Base-by-base conservation (phyloP, 768 basidiomycete species). In the Gloeopeniophorella convolvens region DNA sequence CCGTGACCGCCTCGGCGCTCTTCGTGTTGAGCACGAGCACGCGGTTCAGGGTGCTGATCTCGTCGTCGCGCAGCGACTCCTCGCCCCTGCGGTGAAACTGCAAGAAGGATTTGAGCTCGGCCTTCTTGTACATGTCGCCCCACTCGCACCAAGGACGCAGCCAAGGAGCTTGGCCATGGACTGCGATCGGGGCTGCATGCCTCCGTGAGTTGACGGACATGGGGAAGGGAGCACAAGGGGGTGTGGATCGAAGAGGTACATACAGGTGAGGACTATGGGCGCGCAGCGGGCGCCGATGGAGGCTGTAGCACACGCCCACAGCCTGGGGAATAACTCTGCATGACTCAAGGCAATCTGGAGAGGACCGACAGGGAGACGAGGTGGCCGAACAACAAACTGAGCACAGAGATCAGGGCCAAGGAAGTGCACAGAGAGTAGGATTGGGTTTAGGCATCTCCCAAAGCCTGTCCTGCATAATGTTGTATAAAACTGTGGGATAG, bases 61-160 rank as follows among this genome's bases (percentile, higher is more conserved):
- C 88, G 45, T 89, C 88, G 60, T 89, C 88, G 4, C 85, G 72
- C 1, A 90, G 72, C 0, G 84, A 82, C 51, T 89, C 87, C 58
- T 85, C 79, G 5, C 85, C 87, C 0, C 76, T 79, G 21, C 85
- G 78, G 59, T 89, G 85, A 62, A 89, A 88, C 37, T 71, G 71
- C 11, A 90, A 72, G 68, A 91, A 89, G 0, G 82, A 83, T 61
- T 67, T 70, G 18, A 72, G 63, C 50, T 72, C 70, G 7, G 85
- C 86, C 64, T 90, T 90, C 60, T 89, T 89, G 70, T 91, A 91
- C 0, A 84, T 87, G 66, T 77, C 57, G 70, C 72, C 57, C 88
- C 87, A 57, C 83, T 75, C 3, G 71, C 72, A 16, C 95, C 95
- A 2, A 98, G 79, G 2, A 85, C 77, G 42, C 67, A 71, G 63